phyloP scores from a whole-genome alignment of 1,139 yeast genomes.

The Neolecta irregularis region DNA sequence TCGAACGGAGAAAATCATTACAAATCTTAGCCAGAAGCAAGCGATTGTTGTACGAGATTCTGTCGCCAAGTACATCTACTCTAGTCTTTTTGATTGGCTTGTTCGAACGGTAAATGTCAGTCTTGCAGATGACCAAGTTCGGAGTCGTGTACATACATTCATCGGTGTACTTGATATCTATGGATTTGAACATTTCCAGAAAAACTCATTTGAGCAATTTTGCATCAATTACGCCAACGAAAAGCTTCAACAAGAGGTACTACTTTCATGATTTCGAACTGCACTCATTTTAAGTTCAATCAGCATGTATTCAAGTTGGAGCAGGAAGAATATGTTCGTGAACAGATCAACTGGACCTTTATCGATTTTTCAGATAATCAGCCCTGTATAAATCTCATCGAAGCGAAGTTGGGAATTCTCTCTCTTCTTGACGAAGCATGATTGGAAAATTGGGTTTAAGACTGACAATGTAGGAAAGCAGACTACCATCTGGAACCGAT shows the following conservation, averaged over 20 bases:
- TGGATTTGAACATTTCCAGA: constrained; percentile 92
- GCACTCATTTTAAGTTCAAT: constrained; percentile 34
- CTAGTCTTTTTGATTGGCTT: constrained; percentile 90
- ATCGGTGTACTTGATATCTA: constrained; percentile 96
- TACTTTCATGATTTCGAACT: constrained; percentile 7
- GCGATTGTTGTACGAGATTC: constrained; percentile 91
- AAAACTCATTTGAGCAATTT: constrained; percentile 89
- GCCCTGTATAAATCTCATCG: constrained; percentile 90
- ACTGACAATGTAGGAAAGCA: constrained; percentile 39
- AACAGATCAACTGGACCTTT: constrained; percentile 92
- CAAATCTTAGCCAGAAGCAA: constrained; percentile 69
- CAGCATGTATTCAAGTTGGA: constrained; percentile 95
- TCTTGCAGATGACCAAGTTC: constrained; percentile 43
- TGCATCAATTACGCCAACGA: constrained; percentile 97
- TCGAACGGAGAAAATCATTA: constrained; percentile 80
- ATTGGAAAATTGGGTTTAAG: neutral
- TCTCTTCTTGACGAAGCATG: constrained; percentile 61
- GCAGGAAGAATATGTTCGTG: constrained; percentile 85
- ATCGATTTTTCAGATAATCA: constrained; percentile 94
- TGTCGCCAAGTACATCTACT: constrained; percentile 82
- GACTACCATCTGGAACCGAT: constrained; percentile 88
- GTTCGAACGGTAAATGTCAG: constrained; percentile 70
- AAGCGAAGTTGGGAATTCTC: constrained; percentile 73
- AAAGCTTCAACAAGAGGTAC: constrained; percentile 73
- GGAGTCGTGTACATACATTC: constrained; percentile 46